Percentiles rank a stretch among this genome's conserved stretches.
Conservation (phyloP, 768 basidiomycete species). For the Filobasidium wieringae region DNA sequence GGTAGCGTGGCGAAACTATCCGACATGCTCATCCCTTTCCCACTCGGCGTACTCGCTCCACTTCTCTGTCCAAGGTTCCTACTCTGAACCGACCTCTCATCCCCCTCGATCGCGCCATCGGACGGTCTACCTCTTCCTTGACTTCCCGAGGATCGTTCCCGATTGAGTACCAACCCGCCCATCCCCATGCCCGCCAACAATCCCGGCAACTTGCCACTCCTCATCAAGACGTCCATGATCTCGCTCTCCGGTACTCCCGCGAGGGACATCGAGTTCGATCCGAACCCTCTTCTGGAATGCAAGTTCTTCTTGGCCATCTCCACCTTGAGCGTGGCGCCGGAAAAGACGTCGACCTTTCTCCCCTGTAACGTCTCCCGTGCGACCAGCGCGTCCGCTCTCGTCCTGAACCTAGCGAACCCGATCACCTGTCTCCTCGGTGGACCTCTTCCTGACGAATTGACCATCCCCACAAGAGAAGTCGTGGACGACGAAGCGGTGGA, state of each 20-base stretch:
- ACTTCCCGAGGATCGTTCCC: background rate
- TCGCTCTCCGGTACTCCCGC: conserved; percentile 43
- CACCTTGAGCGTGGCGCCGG: conserved; percentile 83
- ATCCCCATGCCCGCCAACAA: background rate
- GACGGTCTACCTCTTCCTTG: background rate
- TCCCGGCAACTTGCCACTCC: conserved; percentile 22
- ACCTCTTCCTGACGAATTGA: background rate
- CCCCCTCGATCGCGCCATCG: background rate
- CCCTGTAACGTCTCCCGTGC: conserved; percentile 84
- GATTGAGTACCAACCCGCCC: background rate
- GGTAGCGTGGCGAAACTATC: background rate
- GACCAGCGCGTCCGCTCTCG: conserved; percentile 70
- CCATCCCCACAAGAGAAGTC: conserved; percentile 9
- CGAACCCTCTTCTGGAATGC: conserved; percentile 73
- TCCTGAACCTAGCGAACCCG: conserved; percentile 91
- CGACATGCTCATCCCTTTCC: background rate
- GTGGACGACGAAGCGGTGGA: conserved; percentile 10
- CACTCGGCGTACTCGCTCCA: background rate
- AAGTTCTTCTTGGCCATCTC: conserved; percentile 99
- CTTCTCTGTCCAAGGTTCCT: too few relatives aligned
- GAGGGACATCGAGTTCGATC: background rate
- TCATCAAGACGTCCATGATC: conserved; percentile 26
- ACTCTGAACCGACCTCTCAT: too few relatives aligned
- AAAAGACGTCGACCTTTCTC: conserved; percentile 78
- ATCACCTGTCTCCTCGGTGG: conserved; percentile 77